Evolutionary conservation across 306 rosid genomes (phyloP), one percentile per base, ranked within the genome.

Genomic region (Adenanthera pavonina): DNA sequence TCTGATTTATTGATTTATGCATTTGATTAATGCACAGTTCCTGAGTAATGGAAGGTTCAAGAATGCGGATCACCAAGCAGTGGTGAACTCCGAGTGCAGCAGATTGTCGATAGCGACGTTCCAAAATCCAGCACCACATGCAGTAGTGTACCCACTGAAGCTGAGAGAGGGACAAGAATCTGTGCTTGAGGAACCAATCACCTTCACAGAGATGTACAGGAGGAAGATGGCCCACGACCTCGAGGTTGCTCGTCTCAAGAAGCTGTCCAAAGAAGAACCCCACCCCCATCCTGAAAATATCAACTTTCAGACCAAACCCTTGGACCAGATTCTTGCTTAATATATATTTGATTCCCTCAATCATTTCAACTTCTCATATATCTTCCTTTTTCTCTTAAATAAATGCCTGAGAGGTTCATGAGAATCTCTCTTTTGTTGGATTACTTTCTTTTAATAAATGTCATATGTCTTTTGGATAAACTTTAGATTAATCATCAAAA

Each of bases 31-130:
- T 12, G 38, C 38, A 60, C 66, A 93, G 99, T 91, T 13, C 87
- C 78, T 95, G 70, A 92, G 99, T 66, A 93, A 95, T 61, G 98
- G 99, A 72, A 91, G 97, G 86, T 95, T 95, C 88, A 95, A 86
- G 89, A 95, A 88, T 20, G 99, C 97, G 8, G 98, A 95, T 68
- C 99, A 95, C 57, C 94, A 89, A 75, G 99, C 98, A 19, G 99
- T 93, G 77, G 99, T 95, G 86, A 95, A 95, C 89, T 92, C 97
- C 0, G 85, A 92, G 82, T 11, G 33, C 8, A 92, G 92, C 72
- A 85, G 99, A 36, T 70, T 95, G 72, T 95, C 99, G 11, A 93
- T 95, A 69, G 99, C 99, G 0, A 95, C 98, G 7, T 95, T 93
- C 80, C 97, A 93, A 36, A 93, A 93, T 83, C 97, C 97, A 25